Evolutionary conservation across 108 stramenopile species (phyloP), one percentile per base, ranked within the genome.

Genomic region (Skeletonema tropicum): DNA sequence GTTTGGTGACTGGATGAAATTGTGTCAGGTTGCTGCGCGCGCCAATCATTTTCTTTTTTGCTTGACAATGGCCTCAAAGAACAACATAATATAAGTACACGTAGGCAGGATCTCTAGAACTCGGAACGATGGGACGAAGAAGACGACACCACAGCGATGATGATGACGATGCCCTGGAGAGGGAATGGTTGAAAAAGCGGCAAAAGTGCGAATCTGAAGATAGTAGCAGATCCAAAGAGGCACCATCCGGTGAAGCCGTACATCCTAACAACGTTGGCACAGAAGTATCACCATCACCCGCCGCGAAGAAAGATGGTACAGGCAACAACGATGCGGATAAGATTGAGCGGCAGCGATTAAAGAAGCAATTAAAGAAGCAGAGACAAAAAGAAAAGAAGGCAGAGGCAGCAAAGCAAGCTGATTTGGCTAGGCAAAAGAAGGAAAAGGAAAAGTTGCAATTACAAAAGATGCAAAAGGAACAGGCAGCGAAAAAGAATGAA

Each of bases 321-420:
- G 2, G 26, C 26, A 15, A 45, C 42, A 45, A 4, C 6, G 52
- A 66, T 6, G 49, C 55, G 5, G 65, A 52, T 25, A 80, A 64
- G 60, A 71, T 76, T 23, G 74, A 80, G 60, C 60, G 60, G 31
- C 21, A 57, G 42, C 32, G 42, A 1, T 17, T 80, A 11, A 80
- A 76, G 60, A 75, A 62, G 23, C 67, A 75, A 26, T 73, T 49
- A 4, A 77, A 78, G 29, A 83, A 79, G 55, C 68, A 74, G 63
- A 41, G 68, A 13, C 57, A 46, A 14, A 74, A 66, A 25, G 76
- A 83, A 49, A 68, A 79, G 58, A 75, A 80, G 35, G 63, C 64
- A 19, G 14, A 14, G 15, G 64, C 48, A 25, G 74, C 74, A 2
- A 26, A 62, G 32, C n/a, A 52, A 9, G 13, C 31, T 17, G 74